These are phyloP conservation scores for Pichia sp. DNA, from an alignment of 1,139 yeast species.

Conservation along the genomic window DNA sequence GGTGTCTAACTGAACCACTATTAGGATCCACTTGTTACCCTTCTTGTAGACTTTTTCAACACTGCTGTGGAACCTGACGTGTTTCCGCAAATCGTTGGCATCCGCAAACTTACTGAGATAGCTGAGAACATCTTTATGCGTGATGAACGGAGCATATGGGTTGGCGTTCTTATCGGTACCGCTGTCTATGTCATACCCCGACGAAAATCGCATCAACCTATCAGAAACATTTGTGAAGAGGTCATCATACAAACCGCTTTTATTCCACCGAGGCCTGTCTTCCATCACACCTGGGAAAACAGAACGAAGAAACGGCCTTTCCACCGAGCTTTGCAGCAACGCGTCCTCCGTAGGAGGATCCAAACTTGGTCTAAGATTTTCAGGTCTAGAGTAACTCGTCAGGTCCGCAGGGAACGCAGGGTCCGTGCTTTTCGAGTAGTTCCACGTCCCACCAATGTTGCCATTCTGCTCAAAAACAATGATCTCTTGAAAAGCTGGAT, in stretches of 20 bases:
- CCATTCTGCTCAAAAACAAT: constrained; percentile 37
- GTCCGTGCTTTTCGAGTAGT: constrained; percentile 18
- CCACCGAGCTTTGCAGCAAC: constrained; percentile 2
- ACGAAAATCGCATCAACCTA: constrained; percentile 42
- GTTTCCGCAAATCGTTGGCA: constrained; percentile 31
- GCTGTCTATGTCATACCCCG: constrained; percentile 15
- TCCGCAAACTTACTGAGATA: constrained; percentile 31
- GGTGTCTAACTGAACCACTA: constrained; percentile 19
- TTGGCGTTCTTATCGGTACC: constrained; percentile 8
- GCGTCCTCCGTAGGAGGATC: constrained; percentile 5
- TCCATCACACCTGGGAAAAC: not conserved
- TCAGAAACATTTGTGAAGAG: constrained; percentile 47
- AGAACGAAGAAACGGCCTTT: constrained; percentile 5
- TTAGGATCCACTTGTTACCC: constrained; percentile 20
- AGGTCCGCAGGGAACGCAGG: constrained; percentile 16
- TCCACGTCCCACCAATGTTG: constrained; percentile 39
- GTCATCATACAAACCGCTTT: constrained; percentile 37
- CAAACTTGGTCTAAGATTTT: constrained; percentile 16
- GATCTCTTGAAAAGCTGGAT: constrained; percentile 31
- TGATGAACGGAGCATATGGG: constrained; percentile 39
- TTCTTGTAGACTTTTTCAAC: constrained; percentile 37
- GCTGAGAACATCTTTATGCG: constrained; percentile 33
- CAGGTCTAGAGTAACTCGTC: constrained; percentile 17
- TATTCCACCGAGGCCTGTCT: constrained; percentile 33
- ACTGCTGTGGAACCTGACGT: constrained; percentile 38